Conservation (phyloP, 1,284 basidiomycete species). For the Ganoderma resinaceum region DNA sequence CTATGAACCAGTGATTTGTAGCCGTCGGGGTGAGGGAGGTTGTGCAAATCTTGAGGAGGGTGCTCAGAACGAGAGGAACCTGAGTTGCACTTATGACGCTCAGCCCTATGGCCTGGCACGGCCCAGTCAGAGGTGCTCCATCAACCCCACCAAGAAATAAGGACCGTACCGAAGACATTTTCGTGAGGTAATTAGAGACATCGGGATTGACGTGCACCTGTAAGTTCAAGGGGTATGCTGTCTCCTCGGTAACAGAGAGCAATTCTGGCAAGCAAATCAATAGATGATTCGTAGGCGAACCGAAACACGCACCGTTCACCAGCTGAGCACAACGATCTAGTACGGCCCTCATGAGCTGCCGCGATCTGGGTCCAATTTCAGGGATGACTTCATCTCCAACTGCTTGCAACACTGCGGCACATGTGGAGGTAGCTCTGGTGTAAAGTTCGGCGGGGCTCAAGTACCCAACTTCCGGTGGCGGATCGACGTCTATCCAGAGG, state of each 20-base stretch:
- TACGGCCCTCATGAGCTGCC: constrained; percentile 52
- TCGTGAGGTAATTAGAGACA: constrained; percentile 1
- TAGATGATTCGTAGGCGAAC: not conserved
- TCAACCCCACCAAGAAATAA: not conserved
- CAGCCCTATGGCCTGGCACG: constrained; percentile 4
- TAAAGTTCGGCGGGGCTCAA: constrained; percentile 48
- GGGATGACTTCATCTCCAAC: constrained; percentile 47
- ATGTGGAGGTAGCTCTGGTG: constrained; percentile 43
- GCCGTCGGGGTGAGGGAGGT: constrained; percentile 49
- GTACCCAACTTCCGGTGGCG: constrained; percentile 44
- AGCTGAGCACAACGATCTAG: constrained; percentile 46
- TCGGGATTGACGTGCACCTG: constrained; percentile 9
- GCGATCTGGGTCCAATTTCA: constrained; percentile 35
- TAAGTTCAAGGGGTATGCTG: constrained; percentile 10
- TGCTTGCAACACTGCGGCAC: constrained; percentile 46
- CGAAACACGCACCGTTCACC: constrained; percentile 22
- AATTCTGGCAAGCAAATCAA: not conserved
- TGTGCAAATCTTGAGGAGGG: constrained; percentile 52
- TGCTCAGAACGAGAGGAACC: constrained; percentile 53
- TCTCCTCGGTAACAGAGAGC: constrained; percentile 3
- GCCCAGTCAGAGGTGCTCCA: not conserved
- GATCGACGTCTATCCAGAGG: constrained; percentile 58
- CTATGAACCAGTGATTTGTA: constrained; percentile 54
- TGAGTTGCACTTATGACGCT: constrained; percentile 36
- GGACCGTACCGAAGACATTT: constrained; percentile 8